A percentile compares a stretch with the other conserved stretches of the same genome.
These are phyloP conservation scores for Yamadazyma philogaea DNA, from an alignment of 805 yeast genomes.

Conservation along the genomic window DNA sequence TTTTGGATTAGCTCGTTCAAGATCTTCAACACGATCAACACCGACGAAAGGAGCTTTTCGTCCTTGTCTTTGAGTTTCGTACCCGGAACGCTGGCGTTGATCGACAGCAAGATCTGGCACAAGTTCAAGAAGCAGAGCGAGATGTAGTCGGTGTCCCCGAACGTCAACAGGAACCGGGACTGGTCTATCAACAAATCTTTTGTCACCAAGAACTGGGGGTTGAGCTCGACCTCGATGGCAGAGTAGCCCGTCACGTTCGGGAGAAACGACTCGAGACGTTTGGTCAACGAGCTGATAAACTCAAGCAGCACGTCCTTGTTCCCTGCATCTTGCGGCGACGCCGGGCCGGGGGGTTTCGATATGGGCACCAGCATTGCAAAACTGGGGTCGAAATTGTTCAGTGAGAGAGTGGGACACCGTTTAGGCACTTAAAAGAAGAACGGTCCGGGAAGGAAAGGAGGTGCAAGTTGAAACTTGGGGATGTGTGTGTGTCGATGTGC, in stretches of 20 bases:
- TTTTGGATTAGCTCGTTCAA: constrained; percentile 26
- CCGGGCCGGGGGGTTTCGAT: background rate
- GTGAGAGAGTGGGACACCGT: no score
- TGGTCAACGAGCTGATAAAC: constrained; percentile 23
- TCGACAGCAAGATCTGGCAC: constrained; percentile 21
- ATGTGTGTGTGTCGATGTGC: background rate
- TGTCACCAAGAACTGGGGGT: constrained; percentile 36
- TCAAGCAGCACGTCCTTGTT: constrained; percentile 1
- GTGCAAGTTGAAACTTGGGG: background rate
- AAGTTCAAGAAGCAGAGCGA: constrained; percentile 22
- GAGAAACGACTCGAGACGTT: constrained; percentile 31
- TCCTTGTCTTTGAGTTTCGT: constrained; percentile 26
- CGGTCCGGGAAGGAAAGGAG: no score
- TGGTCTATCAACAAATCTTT: constrained; percentile 26
- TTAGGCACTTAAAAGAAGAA: no score
- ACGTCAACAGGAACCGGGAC: constrained; percentile 7
- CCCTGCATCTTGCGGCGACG: background rate
- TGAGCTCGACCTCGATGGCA: constrained; percentile 38
- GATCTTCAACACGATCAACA: constrained; percentile 30
- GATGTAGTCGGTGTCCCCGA: constrained; percentile 15
- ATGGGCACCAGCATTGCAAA: background rate
- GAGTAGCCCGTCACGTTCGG: constrained; percentile 40
- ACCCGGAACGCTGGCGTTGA: constrained; percentile 21
- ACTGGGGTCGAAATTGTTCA: background rate
- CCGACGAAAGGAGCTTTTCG: constrained; percentile 29